These are phyloP conservation scores for Coemansia sp. DNA, from an alignment of 192 early-diverging fungal species.

Conservation along the genomic window DNA sequence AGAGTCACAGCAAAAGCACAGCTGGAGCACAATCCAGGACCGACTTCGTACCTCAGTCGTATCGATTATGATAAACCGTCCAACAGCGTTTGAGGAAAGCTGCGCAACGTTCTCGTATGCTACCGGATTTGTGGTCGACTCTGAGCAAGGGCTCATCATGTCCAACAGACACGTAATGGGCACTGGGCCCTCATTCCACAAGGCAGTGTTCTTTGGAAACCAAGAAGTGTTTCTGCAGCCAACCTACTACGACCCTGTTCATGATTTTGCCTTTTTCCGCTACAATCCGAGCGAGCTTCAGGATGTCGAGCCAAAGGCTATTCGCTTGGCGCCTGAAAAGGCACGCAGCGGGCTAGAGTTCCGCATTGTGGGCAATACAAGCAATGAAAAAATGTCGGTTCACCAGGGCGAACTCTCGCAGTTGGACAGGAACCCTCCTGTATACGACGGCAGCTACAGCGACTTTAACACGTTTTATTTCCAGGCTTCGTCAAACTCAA, in stretches of 20 bases:
- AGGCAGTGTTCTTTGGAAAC: slow-evolving; percentile 66
- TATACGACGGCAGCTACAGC: slow-evolving; percentile 57
- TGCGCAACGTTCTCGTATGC: slow-evolving; percentile 18
- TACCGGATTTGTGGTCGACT: slow-evolving; percentile 76
- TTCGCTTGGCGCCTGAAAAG: slow-evolving; percentile 63
- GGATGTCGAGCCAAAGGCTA: slow-evolving; percentile 20
- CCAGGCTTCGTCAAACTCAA: slow-evolving; percentile 64
- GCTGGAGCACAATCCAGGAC: slow-evolving; percentile 8
- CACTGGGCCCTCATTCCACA: slow-evolving; percentile 64
- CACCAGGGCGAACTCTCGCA: slow-evolving; percentile 71
- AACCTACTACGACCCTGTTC: slow-evolving; percentile 74
- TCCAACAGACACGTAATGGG: slow-evolving; percentile 76
- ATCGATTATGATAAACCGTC: not conserved
- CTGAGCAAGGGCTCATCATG: slow-evolving; percentile 64
- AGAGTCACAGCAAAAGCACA: too few relatives aligned
- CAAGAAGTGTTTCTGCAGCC: slow-evolving; percentile 67
- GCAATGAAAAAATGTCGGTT: slow-evolving; percentile 76
- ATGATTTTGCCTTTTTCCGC: slow-evolving; percentile 79
- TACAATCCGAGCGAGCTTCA: slow-evolving; percentile 68
- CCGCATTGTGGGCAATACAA: slow-evolving; percentile 71
- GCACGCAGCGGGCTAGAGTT: slow-evolving; percentile 73
- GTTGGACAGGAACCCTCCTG: slow-evolving; percentile 67
- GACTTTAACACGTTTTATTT: slow-evolving; percentile 84
- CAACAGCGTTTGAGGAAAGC: slow-evolving; percentile 8
- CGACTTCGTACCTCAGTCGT: slow-evolving; percentile 7